phyloP scores from a whole-genome alignment of 345 rosid genomes.

The Nephelium lappaceum region DNA sequence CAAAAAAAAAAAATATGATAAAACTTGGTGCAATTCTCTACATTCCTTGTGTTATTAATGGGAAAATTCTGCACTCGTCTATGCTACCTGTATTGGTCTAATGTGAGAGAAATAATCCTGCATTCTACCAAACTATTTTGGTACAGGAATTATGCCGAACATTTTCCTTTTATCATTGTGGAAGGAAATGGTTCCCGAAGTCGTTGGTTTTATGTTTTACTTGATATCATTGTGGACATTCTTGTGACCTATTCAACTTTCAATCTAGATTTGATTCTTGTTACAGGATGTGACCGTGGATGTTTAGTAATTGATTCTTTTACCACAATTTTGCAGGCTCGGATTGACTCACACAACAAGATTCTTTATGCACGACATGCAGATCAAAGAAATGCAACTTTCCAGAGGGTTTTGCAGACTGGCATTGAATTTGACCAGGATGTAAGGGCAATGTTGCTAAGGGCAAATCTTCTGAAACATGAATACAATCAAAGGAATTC shows the following conservation, averaged over 20 bases:
- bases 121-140: too few relatives aligned
- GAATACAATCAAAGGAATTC: slow-evolving; percentile 63
- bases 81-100: background rate
- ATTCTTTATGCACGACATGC: slow-evolving; percentile 95
- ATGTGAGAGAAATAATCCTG: too few relatives aligned
- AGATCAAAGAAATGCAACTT: slow-evolving; percentile 93
- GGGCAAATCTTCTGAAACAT: slow-evolving; percentile 84
- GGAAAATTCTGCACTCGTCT: background rate
- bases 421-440: slow-evolving; percentile 91
- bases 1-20: background rate
- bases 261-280: background rate
- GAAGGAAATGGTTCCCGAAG: background rate
- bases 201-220: background rate
- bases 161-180: too few relatives aligned
- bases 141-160: too few relatives aligned
- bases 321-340: slow-evolving; percentile 59
- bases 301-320: background rate
- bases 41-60: background rate
- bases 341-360: slow-evolving; percentile 98
- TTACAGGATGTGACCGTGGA: background rate
- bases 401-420: slow-evolving; percentile 92
- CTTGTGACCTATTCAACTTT: background rate
- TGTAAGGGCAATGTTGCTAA: slow-evolving; percentile 82
- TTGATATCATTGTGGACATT: background rate
- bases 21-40: background rate